Percentiles rank a stretch among this genome's conserved stretches.
These are phyloP conservation scores for Candida orba DNA, from an alignment of 805 yeast genomes.

Conservation along the genomic window DNA sequence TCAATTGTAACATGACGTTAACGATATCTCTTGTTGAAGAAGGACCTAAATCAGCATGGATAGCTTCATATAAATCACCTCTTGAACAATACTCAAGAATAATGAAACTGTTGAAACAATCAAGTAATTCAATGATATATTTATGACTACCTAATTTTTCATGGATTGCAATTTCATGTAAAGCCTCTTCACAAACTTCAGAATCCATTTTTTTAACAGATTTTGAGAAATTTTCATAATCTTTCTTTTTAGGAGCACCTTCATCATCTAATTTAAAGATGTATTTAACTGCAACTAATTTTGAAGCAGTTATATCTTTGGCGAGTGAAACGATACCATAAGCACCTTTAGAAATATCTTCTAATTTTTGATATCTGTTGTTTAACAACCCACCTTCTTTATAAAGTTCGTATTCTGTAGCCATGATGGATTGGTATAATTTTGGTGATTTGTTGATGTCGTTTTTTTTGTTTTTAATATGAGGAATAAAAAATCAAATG, in stretches of 20 bases:
- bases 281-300: constrained; percentile 79
- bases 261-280: constrained; percentile 52
- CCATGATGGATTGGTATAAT: neutral
- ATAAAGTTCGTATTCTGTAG: constrained; percentile 31
- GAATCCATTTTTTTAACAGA: constrained; percentile 32
- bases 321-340: constrained; percentile 90
- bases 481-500: neutral
- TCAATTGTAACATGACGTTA: constrained; percentile 51
- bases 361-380: constrained; percentile 57
- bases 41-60: constrained; percentile 55
- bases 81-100: constrained; percentile 79
- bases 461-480: neutral
- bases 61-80: constrained; percentile 82
- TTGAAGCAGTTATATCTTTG: constrained; percentile 39
- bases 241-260: constrained; percentile 22
- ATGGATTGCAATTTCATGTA: constrained; percentile 62
- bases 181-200: constrained; percentile 47
- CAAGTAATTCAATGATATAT: constrained; percentile 53
- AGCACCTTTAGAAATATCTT: constrained; percentile 84
- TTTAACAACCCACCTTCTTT: constrained; percentile 47
- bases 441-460: too few relatives aligned
- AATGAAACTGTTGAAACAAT: constrained; percentile 60
- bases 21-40: constrained; percentile 37
- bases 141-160: constrained; percentile 50
- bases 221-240: constrained; percentile 27